Conservation (phyloP, 2,329 filamentous ascomycete genomes). For the Colletotrichum sp. region DNA sequence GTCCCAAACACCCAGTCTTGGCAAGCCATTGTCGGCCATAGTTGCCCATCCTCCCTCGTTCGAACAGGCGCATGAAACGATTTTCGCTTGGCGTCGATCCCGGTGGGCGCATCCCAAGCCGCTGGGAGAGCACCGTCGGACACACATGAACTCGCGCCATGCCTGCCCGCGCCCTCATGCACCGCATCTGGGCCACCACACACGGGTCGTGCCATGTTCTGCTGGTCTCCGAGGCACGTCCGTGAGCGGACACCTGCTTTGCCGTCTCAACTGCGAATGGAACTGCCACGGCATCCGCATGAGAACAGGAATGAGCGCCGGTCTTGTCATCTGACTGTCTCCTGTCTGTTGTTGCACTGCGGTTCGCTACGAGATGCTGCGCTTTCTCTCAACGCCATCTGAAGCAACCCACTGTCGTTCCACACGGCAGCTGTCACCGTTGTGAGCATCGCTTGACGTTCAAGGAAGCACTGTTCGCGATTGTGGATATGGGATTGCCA, state of each 20-base stretch:
- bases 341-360: background rate
- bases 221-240: background rate
- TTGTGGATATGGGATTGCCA: background rate
- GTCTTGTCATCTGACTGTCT: conserved; percentile 16
- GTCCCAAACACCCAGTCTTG: background rate
- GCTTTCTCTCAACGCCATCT: background rate
- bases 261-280: conserved; percentile 1
- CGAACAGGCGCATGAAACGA: conserved; percentile 4
- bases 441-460: background rate
- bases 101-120: background rate
- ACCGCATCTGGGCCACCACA: background rate
- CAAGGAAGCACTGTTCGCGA: background rate
- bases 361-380: conserved; percentile 7
- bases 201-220: background rate
- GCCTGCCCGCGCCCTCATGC: background rate
- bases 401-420: background rate
- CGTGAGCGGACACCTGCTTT: background rate
- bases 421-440: conserved; percentile 4
- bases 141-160: background rate
- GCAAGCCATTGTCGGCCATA: background rate
- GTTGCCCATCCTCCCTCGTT: background rate
- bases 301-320: background rate
- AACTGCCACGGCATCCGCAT: background rate
- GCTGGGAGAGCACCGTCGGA: background rate
- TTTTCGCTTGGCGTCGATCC: background rate